phyloP scores from a whole-genome alignment of 1,139 yeast genomes.

The Candida gigantensis region DNA sequence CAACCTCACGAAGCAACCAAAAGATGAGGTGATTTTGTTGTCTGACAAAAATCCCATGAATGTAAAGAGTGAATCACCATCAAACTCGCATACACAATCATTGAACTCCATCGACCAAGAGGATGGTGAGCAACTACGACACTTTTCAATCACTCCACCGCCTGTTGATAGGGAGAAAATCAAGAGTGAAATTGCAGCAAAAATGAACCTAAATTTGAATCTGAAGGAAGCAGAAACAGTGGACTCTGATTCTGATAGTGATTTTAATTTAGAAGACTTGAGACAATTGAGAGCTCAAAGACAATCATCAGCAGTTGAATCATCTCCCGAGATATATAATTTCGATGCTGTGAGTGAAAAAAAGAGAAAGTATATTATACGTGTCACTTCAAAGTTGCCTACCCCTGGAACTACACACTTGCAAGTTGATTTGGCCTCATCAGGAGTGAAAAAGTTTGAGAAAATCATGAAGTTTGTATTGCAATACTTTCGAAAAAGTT shows the following conservation, averaged over 20 bases:
- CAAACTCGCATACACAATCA: too few species aligned
- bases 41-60: too few species aligned
- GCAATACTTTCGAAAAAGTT: conserved; percentile 18
- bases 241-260: conserved; percentile 13
- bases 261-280: conserved; percentile 9
- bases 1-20: too few species aligned
- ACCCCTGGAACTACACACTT: conserved; percentile 16
- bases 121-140: too few species aligned
- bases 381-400: conserved; percentile 32
- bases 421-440: conserved; percentile 30
- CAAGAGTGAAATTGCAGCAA: conserved; percentile 10
- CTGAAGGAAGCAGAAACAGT: conserved; percentile 3
- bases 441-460: conserved; percentile 31
- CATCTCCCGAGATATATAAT: conserved; percentile 15
- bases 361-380: conserved; percentile 32
- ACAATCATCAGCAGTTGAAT: conserved; percentile 1
- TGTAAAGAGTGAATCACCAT: too few species aligned
- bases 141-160: conserved; percentile 15
- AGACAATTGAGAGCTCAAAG: conserved; percentile 1
- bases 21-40: too few species aligned
- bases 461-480: conserved; percentile 19
- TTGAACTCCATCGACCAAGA: too few species aligned
- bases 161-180: conserved; percentile 15
- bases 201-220: conserved; percentile 3
- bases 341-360: conserved; percentile 31